Base-by-base conservation (phyloP, 805 yeast genomes). In the Wickerhamomyces bisporus region DNA sequence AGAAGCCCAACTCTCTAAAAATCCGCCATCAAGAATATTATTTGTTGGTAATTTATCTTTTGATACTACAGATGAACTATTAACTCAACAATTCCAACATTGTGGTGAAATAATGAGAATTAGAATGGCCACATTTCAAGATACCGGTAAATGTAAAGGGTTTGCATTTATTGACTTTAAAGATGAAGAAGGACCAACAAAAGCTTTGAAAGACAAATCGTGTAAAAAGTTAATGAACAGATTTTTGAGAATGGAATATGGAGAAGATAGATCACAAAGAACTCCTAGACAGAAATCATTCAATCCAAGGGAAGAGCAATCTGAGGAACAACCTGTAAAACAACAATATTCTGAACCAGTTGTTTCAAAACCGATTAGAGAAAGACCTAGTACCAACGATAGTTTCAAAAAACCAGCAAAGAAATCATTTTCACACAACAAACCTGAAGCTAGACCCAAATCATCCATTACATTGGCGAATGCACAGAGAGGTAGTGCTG, bases 61-160 rank as follows among this genome's bases (percentile, higher is more conserved):
- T 55, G 97, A 89, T 56, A 86, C 97, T 9, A 85, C 94, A 1
- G 79, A 83, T 43, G 94, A 84, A 23, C 61, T 79, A 45, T 65
- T 91, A 31, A 79, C 77, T 47, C 82, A 78, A 49, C 95, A 86
- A 45, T 91, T 91, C 68, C 82, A 83, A 61, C 91, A 83, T 53
- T 88, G 95, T 64, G 97, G 98, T 28, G 88, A 84, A 45, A 91
- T 94, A 42, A 64, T 70, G 21, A 77, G 77, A 48, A 77, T 91
- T 38, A 76, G 98, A 60, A 91, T 89, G 94, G 98, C 98, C 4
- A 89, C 98, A n/a, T 91, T 91, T 62, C 88, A 93, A 63, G 98
- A 91, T 58, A 68, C 84, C 35, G 98, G 97, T 1, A 91, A 89
- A 58, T 91, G 98, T 68, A 93, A 93, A 61, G 98, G 98, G 2